Conservation (phyloP, 1,139 yeast species). For the Saccharomyces hybrid region DNA sequence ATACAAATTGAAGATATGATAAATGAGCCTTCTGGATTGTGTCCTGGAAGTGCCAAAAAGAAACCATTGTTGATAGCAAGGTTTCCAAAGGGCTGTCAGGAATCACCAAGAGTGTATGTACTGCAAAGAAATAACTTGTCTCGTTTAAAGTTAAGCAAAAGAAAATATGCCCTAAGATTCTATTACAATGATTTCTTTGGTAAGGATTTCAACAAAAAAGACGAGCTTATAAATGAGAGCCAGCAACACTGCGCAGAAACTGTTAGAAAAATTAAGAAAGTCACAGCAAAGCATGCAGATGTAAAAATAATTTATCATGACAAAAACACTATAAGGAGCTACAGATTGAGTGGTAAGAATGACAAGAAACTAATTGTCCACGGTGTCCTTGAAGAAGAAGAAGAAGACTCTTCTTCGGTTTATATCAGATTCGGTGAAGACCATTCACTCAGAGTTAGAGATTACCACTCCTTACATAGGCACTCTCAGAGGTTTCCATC, state of each 20-base stretch:
- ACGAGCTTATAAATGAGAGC: neutral
- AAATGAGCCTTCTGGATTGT: constrained; percentile 18
- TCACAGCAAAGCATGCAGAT: constrained; percentile 24
- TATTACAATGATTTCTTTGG: constrained; percentile 12
- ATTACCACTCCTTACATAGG: constrained; percentile 1
- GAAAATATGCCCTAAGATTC: constrained; percentile 23
- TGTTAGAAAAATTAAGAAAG: constrained; percentile 18
- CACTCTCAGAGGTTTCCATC: neutral
- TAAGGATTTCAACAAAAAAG: neutral
- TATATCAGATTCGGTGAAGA: constrained; percentile 4
- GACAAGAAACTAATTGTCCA: neutral
- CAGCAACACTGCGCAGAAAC: constrained; percentile 17
- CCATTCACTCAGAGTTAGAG: constrained; percentile 4
- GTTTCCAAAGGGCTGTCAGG: constrained; percentile 24
- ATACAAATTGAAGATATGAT: constrained; percentile 23
- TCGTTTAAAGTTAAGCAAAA: constrained; percentile 19
- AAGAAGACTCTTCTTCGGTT: neutral
- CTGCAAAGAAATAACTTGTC: constrained; percentile 22
- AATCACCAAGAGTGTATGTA: constrained; percentile 23
- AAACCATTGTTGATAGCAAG: constrained; percentile 28
- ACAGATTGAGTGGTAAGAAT: constrained; percentile 5
- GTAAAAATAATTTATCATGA: constrained; percentile 26
- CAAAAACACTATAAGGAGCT: constrained; percentile 23
- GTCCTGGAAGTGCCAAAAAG: constrained; percentile 11
- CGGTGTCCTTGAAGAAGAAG: neutral